Percentiles rank a stretch among this genome's conserved stretches.
These are phyloP conservation scores for Suhomyces emberorum DNA, from an alignment of 805 yeast genomes.

Conservation along the genomic window DNA sequence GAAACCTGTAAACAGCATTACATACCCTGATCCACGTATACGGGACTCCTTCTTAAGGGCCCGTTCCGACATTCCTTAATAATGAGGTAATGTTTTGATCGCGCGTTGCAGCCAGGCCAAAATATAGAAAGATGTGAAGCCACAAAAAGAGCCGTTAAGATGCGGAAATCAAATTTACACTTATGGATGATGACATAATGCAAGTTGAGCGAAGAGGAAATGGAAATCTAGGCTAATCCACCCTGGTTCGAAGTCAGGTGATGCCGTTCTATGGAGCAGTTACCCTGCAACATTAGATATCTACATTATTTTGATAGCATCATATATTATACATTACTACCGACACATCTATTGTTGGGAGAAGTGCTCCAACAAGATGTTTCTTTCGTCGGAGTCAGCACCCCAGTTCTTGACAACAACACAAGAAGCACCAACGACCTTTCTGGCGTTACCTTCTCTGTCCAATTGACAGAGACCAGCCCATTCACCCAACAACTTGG, in stretches of 20 bases:
- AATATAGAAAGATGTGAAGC: too few species aligned
- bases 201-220: too few species aligned
- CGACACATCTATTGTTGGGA: conserved; percentile 53
- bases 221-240: too few species aligned
- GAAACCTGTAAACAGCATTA: too few species aligned
- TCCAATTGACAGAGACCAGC: conserved; percentile 99
- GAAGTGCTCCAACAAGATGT: conserved; percentile 93
- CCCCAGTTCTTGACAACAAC: conserved; percentile 99
- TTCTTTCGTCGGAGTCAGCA: conserved; percentile 97
- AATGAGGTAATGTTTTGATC: not conserved
- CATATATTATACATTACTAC: conserved; percentile 12
- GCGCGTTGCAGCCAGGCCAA: not conserved
- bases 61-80: conserved; percentile 9
- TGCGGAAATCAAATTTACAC: too few species aligned
- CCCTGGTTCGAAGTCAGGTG: too few species aligned
- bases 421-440: conserved; percentile 99
- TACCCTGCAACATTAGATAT: too few species aligned
- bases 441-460: conserved; percentile 99
- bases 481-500: conserved; percentile 99
- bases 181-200: too few species aligned
- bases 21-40: conserved; percentile 44
- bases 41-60: conserved; percentile 28
- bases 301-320: conserved; percentile 1
- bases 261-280: too few species aligned
- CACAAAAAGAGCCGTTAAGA: too few species aligned